Evolutionary conservation across 495 filamentous ascomycete genomes (phyloP), one percentile per base, ranked within the genome.

Genomic region (Xylaria venustula): DNA sequence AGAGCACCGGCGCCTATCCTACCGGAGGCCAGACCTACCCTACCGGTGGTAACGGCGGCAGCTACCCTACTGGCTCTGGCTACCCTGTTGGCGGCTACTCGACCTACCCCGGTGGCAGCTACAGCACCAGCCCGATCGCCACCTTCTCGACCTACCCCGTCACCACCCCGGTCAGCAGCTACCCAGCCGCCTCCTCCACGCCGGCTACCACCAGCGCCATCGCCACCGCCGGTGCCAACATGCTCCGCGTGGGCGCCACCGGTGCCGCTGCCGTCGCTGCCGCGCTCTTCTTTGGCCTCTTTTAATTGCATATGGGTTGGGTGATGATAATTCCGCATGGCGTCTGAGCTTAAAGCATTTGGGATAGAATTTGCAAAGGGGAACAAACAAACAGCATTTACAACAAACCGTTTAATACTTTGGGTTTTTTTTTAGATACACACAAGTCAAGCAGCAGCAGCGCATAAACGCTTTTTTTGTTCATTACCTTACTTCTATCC

Each of bases 281-380:
- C 5, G 69, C 67, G 44, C 44, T 69, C 41, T 67, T 52, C 62
- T 23, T 69, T 20, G 69, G 62, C 36, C 58, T 67, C 19, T 64
- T 71, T 50, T 71, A 69, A 65, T 46, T 52, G 46, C 52, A 30
- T 60, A 41, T 51, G 40, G 20, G 23, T 34, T 11, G 40, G 14
- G 19, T 42, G 48, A 11, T 34, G 30, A n/a, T n/a, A 34, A 62
- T 42, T 14, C 46, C 32, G 44, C 44, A 40, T 34, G 23, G 56
- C 53, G 53, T 55, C 53, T 44, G 17, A 26, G 53, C 53, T n/a
- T n/a, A n/a, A 45, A 34, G 5, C 30, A 34, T 55, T n/a, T 25
- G 53, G 53, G 53, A 55, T 55, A 51, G 47, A 51, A n/a, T 19
- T 19, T 42, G 17, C 20, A 41, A 37, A 22, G 42, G 50, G 22